phyloP scores from a whole-genome alignment of 202 grass and related monocot species.

The Dendrocalamus latiflorus region DNA sequence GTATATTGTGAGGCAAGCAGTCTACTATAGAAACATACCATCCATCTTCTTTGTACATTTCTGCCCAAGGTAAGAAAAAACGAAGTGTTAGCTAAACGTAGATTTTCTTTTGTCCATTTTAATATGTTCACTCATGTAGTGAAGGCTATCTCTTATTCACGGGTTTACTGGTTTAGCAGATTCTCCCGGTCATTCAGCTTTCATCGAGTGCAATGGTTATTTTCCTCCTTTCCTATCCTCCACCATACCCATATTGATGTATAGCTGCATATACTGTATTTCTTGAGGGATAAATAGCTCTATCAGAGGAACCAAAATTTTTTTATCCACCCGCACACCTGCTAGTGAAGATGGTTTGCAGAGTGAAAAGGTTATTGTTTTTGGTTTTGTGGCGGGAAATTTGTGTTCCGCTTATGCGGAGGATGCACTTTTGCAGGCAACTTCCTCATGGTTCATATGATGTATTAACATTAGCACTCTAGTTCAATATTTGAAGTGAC shows the following conservation, averaged over 20 bases:
- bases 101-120: neutral
- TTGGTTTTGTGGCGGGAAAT: too few relatives aligned
- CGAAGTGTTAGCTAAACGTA: neutral
- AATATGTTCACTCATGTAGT: neutral
- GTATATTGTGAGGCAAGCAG: constrained; percentile 53
- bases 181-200: neutral
- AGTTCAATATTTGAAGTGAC: too few relatives aligned
- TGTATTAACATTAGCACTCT: neutral
- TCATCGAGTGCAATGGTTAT: neutral
- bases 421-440: neutral
- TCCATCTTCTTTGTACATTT: neutral
- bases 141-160: neutral
- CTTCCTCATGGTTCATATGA: neutral
- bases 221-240: neutral
- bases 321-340: neutral
- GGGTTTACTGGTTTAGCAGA: neutral
- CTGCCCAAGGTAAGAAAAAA: neutral
- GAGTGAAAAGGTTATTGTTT: neutral
- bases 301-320: neutral
- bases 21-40: neutral
- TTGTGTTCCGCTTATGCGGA: neutral
- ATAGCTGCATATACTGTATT: neutral
- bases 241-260: neutral
- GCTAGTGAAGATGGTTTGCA: neutral
- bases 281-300: neutral